Evolutionary conservation across 129 eudicot species (phyloP), one percentile per base, ranked within the genome.

Genomic region (Scalesia atractyloides): DNA sequence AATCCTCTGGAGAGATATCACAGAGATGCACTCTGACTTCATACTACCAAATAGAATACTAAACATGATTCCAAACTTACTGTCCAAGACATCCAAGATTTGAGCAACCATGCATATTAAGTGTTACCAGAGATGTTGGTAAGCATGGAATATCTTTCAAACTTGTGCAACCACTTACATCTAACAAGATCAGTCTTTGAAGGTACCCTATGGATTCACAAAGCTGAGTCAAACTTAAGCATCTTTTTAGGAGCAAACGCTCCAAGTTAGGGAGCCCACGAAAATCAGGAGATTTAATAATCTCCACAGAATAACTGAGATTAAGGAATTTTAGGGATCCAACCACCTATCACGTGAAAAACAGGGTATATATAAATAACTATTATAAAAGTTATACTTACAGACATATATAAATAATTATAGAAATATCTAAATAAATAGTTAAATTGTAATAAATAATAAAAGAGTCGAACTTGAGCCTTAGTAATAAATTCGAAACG

Each of bases 31-130:
- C 5, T 6, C 9, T n/a, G n/a, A n/a, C n/a, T n/a, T n/a, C n/a
- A n/a, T n/a, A n/a, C n/a, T n/a, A n/a, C n/a, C n/a, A n/a, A n/a
- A n/a, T n/a, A n/a, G n/a, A n/a, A n/a, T n/a, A n/a, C n/a, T n/a
- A n/a, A n/a, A n/a, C n/a, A n/a, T n/a, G n/a, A n/a, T n/a, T n/a
- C n/a, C n/a, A n/a, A n/a, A n/a, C n/a, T n/a, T n/a, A n/a, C n/a
- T n/a, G n/a, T n/a, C 6, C 39, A 24, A 44, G 18, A 66, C 20
- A 20, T 66, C 57, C 58, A 46, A 46, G 56, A 17, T 20, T 44
- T 66, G 71, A 30, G 56, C 71, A 66, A 66, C 17, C 37, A 14
- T 34, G 12, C 72, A 66, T 66, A 20, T 46, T 12, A 66, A 66
- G 57, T 12, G 41, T 44, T 20, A 44, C 58, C 30, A 46, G 9